Evolutionary conservation across 2,329 filamentous ascomycete genomes (phyloP).

Genomic region (Aspergillus amoenus): DNA sequence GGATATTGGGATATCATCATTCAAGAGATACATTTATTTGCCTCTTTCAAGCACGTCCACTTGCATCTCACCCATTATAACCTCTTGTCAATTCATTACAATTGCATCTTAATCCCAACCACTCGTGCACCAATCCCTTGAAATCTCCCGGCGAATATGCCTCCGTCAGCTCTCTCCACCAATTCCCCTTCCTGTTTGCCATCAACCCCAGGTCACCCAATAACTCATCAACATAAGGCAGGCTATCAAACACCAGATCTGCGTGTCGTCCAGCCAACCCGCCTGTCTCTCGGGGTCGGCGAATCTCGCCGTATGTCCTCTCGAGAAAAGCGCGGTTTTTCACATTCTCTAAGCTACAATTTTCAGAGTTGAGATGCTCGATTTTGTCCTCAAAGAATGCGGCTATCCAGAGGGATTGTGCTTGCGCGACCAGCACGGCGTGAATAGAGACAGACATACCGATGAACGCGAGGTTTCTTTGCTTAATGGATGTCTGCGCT

Average conservation of each 20-base stretch:
- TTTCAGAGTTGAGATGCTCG: not conserved
- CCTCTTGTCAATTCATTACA: no score
- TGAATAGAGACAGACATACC: constrained; percentile 5
- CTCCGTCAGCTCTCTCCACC: constrained; percentile 25
- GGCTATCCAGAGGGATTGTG: constrained; percentile 9
- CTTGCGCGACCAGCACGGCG: constrained; percentile 2
- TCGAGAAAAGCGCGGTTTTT: not conserved
- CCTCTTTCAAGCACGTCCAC: no score
- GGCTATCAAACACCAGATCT: constrained; percentile 59
- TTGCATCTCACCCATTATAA: no score
- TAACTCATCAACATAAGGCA: constrained; percentile 67
- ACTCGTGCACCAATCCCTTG: constrained; percentile 29
- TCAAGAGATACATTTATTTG: no score
- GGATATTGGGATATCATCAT: no score
- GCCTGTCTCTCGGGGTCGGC: not conserved
- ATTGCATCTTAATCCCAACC: not conserved
- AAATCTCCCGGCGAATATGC: constrained; percentile 28
- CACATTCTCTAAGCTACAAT: not conserved
- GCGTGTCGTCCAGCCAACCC: not conserved
- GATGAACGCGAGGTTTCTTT: constrained; percentile 6
- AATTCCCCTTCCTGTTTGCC: constrained; percentile 29
- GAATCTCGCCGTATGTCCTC: not conserved
- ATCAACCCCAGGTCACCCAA: constrained; percentile 61
- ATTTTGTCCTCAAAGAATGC: not conserved
- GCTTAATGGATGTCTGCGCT: not conserved